A percentile compares a stretch with the other conserved stretches of the same genome.
phyloP scores from a whole-genome alignment of 805 yeast species.

The Tetrapisispora fleetii region DNA sequence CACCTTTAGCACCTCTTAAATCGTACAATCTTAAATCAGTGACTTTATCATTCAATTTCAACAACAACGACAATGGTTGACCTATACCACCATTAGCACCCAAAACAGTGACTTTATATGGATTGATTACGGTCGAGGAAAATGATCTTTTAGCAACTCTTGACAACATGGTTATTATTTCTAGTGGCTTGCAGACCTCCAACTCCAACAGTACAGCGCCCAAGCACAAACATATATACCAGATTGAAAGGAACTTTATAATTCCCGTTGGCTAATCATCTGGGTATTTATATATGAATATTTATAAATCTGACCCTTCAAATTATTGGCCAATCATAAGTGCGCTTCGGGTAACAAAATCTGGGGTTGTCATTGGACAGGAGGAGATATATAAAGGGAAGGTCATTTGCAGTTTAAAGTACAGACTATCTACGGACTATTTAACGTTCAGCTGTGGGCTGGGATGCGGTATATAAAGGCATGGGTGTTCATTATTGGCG shows the following conservation, averaged over 20 bases:
- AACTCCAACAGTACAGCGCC: no score
- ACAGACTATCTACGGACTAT: no score
- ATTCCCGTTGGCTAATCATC: background rate
- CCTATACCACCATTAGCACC: conserved; percentile 96
- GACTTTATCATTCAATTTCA: conserved; percentile 83
- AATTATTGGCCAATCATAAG: background rate
- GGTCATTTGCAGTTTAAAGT: no score
- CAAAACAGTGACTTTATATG: conserved; percentile 70
- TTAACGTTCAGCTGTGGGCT: no score
- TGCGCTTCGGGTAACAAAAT: background rate
- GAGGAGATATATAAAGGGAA: background rate
- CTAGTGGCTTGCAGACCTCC: background rate
- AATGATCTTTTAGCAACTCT: conserved; percentile 52
- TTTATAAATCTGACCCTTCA: background rate
- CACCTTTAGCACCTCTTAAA: conserved; percentile 89
- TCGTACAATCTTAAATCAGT: conserved; percentile 82
- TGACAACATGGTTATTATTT: conserved; percentile 38
- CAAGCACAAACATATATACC: no score
- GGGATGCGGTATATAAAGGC: no score
- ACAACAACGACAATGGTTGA: conserved; percentile 70
- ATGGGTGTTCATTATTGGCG: background rate
- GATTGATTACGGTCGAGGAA: conserved; percentile 54
- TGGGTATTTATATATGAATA: background rate
- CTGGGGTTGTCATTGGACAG: background rate
- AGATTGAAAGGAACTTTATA: no score